phyloP scores from a whole-genome alignment of 2,329 filamentous ascomycete species.

The Hirsutella rhossiliensis region DNA sequence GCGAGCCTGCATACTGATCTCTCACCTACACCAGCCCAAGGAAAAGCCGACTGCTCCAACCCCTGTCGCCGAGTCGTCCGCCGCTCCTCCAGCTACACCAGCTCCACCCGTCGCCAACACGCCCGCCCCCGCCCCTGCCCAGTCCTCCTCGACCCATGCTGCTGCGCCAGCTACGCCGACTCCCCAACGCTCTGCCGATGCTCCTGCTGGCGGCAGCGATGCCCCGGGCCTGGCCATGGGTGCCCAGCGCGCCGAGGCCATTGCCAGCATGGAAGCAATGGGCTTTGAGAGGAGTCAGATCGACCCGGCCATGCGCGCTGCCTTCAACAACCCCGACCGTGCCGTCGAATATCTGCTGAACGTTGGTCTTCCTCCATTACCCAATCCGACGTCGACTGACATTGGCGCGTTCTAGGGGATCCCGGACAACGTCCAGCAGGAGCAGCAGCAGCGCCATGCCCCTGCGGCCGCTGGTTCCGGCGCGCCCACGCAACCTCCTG shows the following conservation, averaged over 20 bases:
- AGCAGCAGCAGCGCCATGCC: constrained; percentile 42
- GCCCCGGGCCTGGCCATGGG: constrained; percentile 81
- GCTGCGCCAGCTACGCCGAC: constrained; percentile 41
- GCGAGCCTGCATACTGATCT: background rate
- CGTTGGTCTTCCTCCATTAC: constrained; percentile 37
- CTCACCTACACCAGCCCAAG: constrained; percentile 22
- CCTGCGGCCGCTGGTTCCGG: constrained; percentile 30
- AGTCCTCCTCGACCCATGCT: constrained; percentile 32
- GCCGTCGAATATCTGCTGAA: constrained; percentile 92
- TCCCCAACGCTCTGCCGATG: constrained; percentile 31
- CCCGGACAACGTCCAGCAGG: constrained; percentile 68
- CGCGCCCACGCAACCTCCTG: constrained; percentile 22
- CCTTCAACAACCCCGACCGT: constrained; percentile 93
- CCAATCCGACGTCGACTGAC: background rate
- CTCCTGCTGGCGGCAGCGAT: constrained; percentile 28
- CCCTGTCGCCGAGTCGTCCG: constrained; percentile 40
- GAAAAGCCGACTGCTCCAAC: constrained; percentile 51
- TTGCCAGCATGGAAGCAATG: constrained; percentile 95
- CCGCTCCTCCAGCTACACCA: constrained; percentile 48
- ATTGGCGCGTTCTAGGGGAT: constrained; percentile 55
- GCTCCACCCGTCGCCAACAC: constrained; percentile 44
- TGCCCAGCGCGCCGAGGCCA: constrained; percentile 65
- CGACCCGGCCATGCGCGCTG: constrained; percentile 87
- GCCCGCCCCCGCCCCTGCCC: constrained; percentile 35
- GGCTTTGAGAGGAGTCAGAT: constrained; percentile 84